Conservation (phyloP, 305 asterid genomes). For the Nicotiana rustica region DNA sequence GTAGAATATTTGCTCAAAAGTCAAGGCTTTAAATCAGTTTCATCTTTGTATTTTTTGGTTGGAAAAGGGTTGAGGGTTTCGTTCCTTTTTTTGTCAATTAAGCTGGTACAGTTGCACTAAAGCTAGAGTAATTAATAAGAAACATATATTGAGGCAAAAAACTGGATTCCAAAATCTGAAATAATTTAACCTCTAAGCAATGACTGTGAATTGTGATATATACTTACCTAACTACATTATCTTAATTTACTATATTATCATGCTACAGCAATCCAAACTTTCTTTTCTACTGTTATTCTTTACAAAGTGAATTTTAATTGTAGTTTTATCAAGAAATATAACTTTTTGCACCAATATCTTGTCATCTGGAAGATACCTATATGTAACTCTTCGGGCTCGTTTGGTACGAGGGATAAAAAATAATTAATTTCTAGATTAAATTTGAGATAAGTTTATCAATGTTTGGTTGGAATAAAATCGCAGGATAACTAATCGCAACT, state of each 20-base stretch:
- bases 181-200: not conserved
- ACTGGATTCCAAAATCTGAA: not conserved
- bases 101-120: slow-evolving; percentile 18
- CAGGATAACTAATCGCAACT: no score
- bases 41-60: not conserved
- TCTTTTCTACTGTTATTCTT: not conserved
- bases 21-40: slow-evolving; percentile 20
- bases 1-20: slow-evolving; percentile 26
- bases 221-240: slow-evolving; percentile 16
- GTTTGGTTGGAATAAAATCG: no score
- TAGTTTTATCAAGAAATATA: not conserved
- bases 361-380: no score
- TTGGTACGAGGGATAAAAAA: no score
- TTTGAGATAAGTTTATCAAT: no score
- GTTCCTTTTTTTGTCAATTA: not conserved
- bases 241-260: not conserved
- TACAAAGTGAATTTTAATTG: not conserved
- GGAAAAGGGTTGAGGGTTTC: not conserved
- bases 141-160: not conserved
- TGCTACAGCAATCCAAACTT: not conserved
- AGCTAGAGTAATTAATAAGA: slow-evolving; percentile 1
- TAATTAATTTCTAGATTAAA: no score
- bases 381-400: no score
- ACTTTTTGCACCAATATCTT: no score
- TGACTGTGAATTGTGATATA: not conserved